Conservation (phyloP, 1,284 basidiomycete genomes). For the Austropuccinia psidii region DNA sequence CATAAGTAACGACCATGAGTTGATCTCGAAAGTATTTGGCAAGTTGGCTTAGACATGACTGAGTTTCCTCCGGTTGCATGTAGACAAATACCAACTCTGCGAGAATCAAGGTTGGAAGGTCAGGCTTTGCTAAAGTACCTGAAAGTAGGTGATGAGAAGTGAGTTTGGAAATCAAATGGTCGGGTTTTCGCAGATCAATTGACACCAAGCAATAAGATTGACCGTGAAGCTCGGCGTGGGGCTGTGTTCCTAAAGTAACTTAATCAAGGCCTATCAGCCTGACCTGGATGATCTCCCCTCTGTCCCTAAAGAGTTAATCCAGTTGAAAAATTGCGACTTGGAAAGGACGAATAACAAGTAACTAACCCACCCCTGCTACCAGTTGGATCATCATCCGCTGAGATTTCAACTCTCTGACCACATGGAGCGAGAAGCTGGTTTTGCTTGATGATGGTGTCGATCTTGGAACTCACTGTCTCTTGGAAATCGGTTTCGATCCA, state of each 20-base stretch:
- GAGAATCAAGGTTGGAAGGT: conserved; percentile 54
- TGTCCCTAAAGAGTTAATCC: no score
- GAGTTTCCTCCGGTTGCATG: conserved; percentile 59
- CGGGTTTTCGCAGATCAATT: background rate
- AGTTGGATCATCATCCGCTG: background rate
- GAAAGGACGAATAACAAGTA: background rate
- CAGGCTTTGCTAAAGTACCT: background rate
- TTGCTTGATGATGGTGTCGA: background rate
- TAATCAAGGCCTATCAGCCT: background rate
- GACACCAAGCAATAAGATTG: conserved; percentile 3
- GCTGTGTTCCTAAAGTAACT: background rate
- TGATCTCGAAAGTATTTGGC: conserved; percentile 53
- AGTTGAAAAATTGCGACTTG: no score
- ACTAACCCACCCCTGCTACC: background rate
- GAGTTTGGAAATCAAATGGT: background rate
- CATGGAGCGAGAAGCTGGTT: background rate
- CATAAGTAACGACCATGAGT: conserved; percentile 59
- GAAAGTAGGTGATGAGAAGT: background rate
- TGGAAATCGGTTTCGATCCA: conserved; percentile 29
- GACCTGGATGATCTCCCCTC: background rate
- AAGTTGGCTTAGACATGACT: conserved; percentile 67
- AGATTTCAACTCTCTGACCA: background rate
- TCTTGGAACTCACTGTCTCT: background rate
- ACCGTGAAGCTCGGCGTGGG: background rate
- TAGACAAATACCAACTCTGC: conserved; percentile 92